Percentiles rank a stretch among this genome's conserved stretches.
Conservation (phyloP, 83 land plant genomes). For the Picea mariana region DNA sequence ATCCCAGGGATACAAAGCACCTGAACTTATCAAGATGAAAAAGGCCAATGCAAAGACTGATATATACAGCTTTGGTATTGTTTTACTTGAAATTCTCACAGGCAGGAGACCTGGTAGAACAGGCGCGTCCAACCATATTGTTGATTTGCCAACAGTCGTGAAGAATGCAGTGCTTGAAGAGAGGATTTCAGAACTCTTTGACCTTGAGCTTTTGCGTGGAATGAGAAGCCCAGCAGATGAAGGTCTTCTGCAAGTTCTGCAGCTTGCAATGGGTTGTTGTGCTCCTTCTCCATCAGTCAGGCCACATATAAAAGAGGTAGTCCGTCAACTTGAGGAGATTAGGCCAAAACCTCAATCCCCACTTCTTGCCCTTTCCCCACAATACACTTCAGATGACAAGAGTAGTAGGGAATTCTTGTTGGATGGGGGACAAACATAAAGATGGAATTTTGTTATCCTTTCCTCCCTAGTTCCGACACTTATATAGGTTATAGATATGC, state of each 20-base stretch:
- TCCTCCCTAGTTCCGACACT: background rate
- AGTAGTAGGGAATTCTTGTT: conserved; percentile 14
- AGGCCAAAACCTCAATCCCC: conserved; percentile 37
- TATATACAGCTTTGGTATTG: conserved; percentile 43
- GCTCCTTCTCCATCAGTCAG: conserved; percentile 38
- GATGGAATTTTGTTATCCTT: background rate
- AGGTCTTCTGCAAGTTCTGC: conserved; percentile 42
- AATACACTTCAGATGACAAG: conserved; percentile 18
- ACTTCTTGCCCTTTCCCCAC: conserved; percentile 26
- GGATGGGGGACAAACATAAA: conserved; percentile 2
- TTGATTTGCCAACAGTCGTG: conserved; percentile 32
- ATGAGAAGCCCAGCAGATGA: conserved; percentile 36
- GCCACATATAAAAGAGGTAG: conserved; percentile 41
- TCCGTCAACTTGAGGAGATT: conserved; percentile 40
- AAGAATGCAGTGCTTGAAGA: conserved; percentile 41
- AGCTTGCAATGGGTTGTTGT: conserved; percentile 50
- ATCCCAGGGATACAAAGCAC: conserved; percentile 39
- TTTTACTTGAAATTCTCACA: conserved; percentile 36
- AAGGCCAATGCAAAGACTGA: conserved; percentile 41
- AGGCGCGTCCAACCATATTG: conserved; percentile 17
- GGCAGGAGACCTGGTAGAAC: conserved; percentile 27
- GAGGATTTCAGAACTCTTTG: conserved; percentile 40
- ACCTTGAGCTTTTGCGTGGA: conserved; percentile 34
- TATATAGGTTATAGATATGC: background rate
- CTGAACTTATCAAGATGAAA: conserved; percentile 36